Conservation (phyloP, 768 basidiomycete species). For the Pulveroboletus sp. region DNA sequence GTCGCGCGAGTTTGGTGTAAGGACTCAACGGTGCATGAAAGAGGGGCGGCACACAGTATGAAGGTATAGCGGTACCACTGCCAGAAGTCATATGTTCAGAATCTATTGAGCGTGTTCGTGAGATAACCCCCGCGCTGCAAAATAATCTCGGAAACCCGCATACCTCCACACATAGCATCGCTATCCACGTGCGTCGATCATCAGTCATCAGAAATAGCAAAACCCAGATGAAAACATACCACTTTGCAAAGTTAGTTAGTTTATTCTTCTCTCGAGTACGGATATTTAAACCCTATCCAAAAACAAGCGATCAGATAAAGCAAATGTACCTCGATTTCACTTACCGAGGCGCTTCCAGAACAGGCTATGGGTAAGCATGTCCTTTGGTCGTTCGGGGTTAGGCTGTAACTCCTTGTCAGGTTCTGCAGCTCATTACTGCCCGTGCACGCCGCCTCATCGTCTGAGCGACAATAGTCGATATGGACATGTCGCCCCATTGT, state of each 20-base stretch:
- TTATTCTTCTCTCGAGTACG: constrained; percentile 56
- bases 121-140: background rate
- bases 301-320: background rate
- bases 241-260: constrained; percentile 50
- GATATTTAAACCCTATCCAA: constrained; percentile 54
- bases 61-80: constrained; percentile 23
- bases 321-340: background rate
- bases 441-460: constrained; percentile 33
- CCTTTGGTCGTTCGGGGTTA: constrained; percentile 44
- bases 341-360: constrained; percentile 59
- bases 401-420: constrained; percentile 40
- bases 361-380: constrained; percentile 48
- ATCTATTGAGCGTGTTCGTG: constrained; percentile 29
- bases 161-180: constrained; percentile 50
- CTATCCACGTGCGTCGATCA: constrained; percentile 29
- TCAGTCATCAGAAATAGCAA: constrained; percentile 17
- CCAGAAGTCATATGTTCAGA: constrained; percentile 44
- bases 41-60: constrained; percentile 33
- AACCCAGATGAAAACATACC: constrained; percentile 31
- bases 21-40: constrained; percentile 42
- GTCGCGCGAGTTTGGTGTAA: constrained; percentile 23
- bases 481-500: constrained; percentile 55
- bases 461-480: constrained; percentile 50
- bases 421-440: constrained; percentile 44
- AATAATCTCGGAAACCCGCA: background rate